These are phyloP conservation scores for Dothideomycetes sp. DNA, from an alignment of 2,329 filamentous ascomycete species.

Conservation along the genomic window DNA sequence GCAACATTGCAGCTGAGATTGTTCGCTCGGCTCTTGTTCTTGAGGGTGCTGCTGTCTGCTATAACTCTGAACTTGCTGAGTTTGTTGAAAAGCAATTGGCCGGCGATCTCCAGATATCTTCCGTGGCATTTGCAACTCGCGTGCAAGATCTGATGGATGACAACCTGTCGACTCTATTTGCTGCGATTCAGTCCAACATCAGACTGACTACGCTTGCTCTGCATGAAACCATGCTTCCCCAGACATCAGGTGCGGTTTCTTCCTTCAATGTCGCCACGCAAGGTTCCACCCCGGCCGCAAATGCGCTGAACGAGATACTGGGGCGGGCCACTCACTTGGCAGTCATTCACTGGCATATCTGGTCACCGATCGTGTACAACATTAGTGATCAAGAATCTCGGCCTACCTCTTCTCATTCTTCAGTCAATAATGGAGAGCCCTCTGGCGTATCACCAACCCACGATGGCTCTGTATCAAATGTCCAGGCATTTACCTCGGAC, in stretches of 20 bases:
- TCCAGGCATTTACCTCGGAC: neutral
- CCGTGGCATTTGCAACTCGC: constrained; percentile 17
- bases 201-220: constrained; percentile 30
- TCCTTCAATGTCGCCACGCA: constrained; percentile 12
- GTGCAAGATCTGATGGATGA: constrained; percentile 20
- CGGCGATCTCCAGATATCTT: constrained; percentile 18
- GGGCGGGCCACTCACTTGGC: constrained; percentile 73
- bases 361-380: constrained; percentile 63
- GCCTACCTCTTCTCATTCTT: constrained; percentile 1
- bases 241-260: constrained; percentile 12
- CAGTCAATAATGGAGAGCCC: neutral
- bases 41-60: constrained; percentile 17
- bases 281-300: neutral
- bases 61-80: constrained; percentile 23
- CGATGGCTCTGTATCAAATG: neutral
- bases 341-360: constrained; percentile 82
- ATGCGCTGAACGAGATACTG: constrained; percentile 47
- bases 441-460: neutral
- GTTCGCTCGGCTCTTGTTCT: constrained; percentile 29
- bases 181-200: constrained; percentile 21
- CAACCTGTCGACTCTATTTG: constrained; percentile 24
- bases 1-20: constrained; percentile 35
- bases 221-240: constrained; percentile 29
- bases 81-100: constrained; percentile 24
- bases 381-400: constrained; percentile 22